A percentile compares a stretch with the other conserved stretches of the same genome.
Evolutionary conservation across 345 rosid species (phyloP).

Genomic region (Fremontodendron californicum): DNA sequence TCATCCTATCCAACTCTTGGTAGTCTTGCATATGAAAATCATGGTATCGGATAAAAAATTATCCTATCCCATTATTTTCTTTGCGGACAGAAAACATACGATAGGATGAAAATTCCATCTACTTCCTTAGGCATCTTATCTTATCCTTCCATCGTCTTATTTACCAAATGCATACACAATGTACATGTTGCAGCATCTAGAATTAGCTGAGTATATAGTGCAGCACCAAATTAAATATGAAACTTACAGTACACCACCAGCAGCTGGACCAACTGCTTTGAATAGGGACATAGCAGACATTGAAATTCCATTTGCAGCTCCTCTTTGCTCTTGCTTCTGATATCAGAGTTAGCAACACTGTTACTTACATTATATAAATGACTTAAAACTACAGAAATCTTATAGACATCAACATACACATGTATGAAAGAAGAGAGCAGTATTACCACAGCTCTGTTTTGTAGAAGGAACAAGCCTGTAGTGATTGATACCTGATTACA

Average conservation of each 20-base stretch:
- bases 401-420: not conserved
- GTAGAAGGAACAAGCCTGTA: conserved; percentile 44
- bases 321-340: conserved; percentile 48
- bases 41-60: no score
- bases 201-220: not conserved
- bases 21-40: no score
- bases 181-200: not conserved
- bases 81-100: no score
- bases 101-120: not conserved
- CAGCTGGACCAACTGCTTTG: conserved; percentile 57
- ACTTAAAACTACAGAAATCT: not conserved
- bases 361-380: not conserved
- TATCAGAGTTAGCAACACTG: not conserved
- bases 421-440: not conserved
- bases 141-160: not conserved
- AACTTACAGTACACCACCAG: conserved; percentile 61
- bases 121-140: no score
- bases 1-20: no score
- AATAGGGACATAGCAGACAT: conserved; percentile 57
- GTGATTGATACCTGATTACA: conserved; percentile 34
- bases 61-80: no score
- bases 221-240: not conserved
- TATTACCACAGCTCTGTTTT: conserved; percentile 46
- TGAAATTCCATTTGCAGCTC: conserved; percentile 56
- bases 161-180: not conserved